phyloP scores from a whole-genome alignment of 805 yeast species.

The Yamadazyma ubonensis region DNA sequence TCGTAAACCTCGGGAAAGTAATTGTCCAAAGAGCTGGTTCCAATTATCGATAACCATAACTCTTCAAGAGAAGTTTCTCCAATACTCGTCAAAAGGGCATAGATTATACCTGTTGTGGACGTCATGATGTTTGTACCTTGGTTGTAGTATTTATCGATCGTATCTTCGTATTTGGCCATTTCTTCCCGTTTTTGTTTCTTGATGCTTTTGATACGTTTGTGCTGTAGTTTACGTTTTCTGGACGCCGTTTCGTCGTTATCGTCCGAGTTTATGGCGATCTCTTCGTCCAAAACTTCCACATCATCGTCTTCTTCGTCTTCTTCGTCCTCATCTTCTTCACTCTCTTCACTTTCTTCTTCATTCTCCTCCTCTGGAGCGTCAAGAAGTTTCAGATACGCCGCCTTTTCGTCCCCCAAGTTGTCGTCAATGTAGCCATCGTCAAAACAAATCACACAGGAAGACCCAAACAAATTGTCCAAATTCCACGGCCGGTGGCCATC shows the following conservation, averaged over 20 bases:
- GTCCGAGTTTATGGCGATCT: constrained; percentile 19
- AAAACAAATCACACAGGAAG: constrained; percentile 71
- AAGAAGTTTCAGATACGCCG: constrained; percentile 59
- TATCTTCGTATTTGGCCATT: constrained; percentile 48
- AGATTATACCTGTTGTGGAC: constrained; percentile 75
- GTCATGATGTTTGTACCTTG: constrained; percentile 78
- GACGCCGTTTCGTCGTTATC: constrained; percentile 25
- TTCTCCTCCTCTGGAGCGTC: constrained; percentile 34
- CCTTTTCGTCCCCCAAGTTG: constrained; percentile 52
- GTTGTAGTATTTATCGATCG: constrained; percentile 72
- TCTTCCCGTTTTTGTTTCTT: constrained; percentile 40
- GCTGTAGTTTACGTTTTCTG: constrained; percentile 31
- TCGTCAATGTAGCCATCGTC: constrained; percentile 81
- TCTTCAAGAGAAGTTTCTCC: constrained; percentile 74
- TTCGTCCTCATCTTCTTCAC: constrained; percentile 30
- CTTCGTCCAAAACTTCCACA: constrained; percentile 20
- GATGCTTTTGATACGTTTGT: constrained; percentile 26
- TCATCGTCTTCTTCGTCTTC: constrained; percentile 34
- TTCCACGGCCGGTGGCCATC: constrained; percentile 98
- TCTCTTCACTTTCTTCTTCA: constrained; percentile 30
- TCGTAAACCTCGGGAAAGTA: constrained; percentile 75
- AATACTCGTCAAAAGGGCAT: constrained; percentile 72
- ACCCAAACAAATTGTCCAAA: constrained; percentile 85
- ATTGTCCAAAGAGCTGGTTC: constrained; percentile 77
- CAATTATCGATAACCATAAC: constrained; percentile 87